phyloP scores from a whole-genome alignment of 768 basidiomycete genomes.

The Tulasnella calospora region DNA sequence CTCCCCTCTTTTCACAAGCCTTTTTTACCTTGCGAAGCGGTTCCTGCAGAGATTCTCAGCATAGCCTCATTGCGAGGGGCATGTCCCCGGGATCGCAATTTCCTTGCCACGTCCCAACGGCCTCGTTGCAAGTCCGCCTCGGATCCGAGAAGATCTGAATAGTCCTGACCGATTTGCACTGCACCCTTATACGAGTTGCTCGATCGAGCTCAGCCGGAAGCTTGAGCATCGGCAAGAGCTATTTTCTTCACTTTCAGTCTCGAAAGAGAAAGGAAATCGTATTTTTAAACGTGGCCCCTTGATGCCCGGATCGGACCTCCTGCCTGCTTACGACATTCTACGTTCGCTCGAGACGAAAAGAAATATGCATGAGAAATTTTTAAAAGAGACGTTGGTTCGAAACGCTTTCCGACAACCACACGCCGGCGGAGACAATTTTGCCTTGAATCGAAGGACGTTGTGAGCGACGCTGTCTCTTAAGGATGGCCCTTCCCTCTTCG shows the following conservation, averaged over 20 bases:
- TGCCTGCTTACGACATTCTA: conserved; percentile 1
- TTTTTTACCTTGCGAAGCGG: neutral
- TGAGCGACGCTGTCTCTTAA: neutral
- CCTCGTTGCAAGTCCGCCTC: conserved; percentile 1
- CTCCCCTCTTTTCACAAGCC: neutral
- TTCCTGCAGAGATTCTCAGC: neutral
- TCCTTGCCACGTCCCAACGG: neutral
- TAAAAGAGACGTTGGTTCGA: too few relatives aligned
- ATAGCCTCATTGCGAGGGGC: conserved; percentile 4
- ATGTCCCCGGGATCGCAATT: neutral
- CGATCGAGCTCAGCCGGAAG: neutral
- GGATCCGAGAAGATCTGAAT: neutral
- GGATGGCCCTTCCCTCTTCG: neutral
- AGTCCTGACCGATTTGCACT: neutral
- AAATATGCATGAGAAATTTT: neutral
- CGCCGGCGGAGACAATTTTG: neutral
- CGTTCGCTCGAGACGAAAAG: neutral
- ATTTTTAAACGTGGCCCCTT: neutral
- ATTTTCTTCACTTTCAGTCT: neutral
- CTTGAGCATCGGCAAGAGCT: neutral
- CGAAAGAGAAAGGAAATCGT: neutral
- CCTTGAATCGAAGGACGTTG: neutral
- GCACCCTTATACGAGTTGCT: neutral
- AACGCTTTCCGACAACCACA: neutral
- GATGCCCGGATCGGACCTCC: neutral